Evolutionary conservation across 495 filamentous ascomycete species (phyloP).

Genomic region (Glutinoglossum americanum): DNA sequence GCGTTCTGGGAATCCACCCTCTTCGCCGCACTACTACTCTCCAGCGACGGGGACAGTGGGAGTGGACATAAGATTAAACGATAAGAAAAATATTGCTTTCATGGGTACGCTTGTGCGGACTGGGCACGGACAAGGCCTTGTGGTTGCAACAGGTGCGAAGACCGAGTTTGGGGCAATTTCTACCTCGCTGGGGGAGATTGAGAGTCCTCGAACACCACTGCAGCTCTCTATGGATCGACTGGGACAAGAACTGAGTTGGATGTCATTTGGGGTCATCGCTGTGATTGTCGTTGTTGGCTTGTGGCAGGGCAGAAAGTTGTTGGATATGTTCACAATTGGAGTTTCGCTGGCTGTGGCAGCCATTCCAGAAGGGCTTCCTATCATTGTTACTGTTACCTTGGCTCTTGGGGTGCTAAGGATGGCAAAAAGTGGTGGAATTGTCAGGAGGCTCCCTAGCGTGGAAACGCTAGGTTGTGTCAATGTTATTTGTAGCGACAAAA

Average conservation of each 20-base stretch:
- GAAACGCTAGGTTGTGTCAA: constrained; percentile 97
- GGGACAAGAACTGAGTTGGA: constrained; percentile 81
- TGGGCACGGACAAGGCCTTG: constrained; percentile 87
- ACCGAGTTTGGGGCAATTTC: constrained; percentile 97
- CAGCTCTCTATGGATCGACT: constrained; percentile 94
- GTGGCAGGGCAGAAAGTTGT: constrained; percentile 64
- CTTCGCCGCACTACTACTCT: constrained; percentile 21
- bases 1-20: not conserved
- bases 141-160: constrained; percentile 76
- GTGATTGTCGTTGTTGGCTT: constrained; percentile 79
- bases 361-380: constrained; percentile 90
- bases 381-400: constrained; percentile 93
- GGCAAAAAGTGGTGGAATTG: constrained; percentile 83
- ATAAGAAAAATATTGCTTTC: constrained; percentile 75
- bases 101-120: constrained; percentile 96
- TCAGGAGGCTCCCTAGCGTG: constrained; percentile 84
- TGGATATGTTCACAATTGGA: constrained; percentile 95
- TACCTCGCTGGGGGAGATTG: constrained; percentile 74
- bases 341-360: constrained; percentile 93
- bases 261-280: constrained; percentile 85
- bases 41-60: constrained; percentile 40
- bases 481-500: constrained; percentile 97
- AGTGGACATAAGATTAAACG: constrained; percentile 38
- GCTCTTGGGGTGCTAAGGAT: constrained; percentile 88
- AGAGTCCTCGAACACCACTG: constrained; percentile 80